phyloP scores from a whole-genome alignment of 768 basidiomycete genomes.

The Trametes maxima region DNA sequence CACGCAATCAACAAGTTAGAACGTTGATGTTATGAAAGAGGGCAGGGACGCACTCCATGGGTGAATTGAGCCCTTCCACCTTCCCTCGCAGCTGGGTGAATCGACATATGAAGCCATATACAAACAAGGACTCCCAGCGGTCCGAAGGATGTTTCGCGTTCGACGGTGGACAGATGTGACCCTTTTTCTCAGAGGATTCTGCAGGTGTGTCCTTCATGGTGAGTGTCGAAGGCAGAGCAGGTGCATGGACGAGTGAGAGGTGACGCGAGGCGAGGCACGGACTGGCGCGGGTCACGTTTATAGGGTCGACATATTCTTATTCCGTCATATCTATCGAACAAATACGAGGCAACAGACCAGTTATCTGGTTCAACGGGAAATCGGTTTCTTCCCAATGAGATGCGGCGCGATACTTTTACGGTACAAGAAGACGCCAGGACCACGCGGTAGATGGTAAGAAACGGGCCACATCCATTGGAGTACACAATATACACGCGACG shows the following conservation, averaged over 20 bases:
- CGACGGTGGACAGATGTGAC: conserved; percentile 56
- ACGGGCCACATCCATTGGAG: background rate
- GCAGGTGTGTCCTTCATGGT: conserved; percentile 39
- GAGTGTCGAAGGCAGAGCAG: conserved; percentile 26
- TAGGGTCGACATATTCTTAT: conserved; percentile 36
- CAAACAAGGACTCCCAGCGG: conserved; percentile 86
- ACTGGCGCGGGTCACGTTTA: conserved; percentile 33
- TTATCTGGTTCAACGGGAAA: conserved; percentile 7
- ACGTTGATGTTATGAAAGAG: conserved; percentile 9
- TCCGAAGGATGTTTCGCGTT: conserved; percentile 73
- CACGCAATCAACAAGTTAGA: conserved; percentile 33
- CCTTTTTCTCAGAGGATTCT: conserved; percentile 48
- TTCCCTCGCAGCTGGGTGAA: conserved; percentile 77
- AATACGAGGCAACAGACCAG: conserved; percentile 32
- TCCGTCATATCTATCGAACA: conserved; percentile 33
- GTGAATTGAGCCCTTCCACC: conserved; percentile 76
- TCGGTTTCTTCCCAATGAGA: background rate
- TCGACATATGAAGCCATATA: conserved; percentile 83
- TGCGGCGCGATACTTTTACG: background rate
- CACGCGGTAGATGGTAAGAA: background rate
- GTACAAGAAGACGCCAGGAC: background rate
- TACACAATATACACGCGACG: conserved; percentile 4
- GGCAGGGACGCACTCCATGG: conserved; percentile 75
- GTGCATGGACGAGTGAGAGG: conserved; percentile 31
- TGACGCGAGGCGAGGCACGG: conserved; percentile 23